Evolutionary conservation across 805 yeast genomes (phyloP), one percentile per base, ranked within the genome.

Genomic region (Komagataella mondaviorum): DNA sequence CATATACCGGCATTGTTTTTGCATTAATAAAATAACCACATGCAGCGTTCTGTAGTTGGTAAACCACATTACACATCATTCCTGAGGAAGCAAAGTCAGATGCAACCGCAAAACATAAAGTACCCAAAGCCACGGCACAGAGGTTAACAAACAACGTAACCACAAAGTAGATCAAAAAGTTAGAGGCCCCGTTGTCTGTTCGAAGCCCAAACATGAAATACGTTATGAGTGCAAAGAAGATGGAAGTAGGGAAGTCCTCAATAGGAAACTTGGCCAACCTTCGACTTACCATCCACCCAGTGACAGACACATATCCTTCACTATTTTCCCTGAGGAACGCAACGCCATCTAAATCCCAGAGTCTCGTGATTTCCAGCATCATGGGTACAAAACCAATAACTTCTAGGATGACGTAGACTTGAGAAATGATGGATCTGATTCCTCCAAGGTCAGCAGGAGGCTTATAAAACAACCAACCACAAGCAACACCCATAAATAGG

Each of bases 11-110:
- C 83, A 85, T 78, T 0, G 77, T 72, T 10, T 72, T 68, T 1
- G 88, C 77, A 61, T 84, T 83, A 24, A 83, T 82, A 58, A 84
- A 85, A 62, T 75, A 85, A 0, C 93, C 93, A 63, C 87, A 81
- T 0, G 85, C 87, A 64, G 80, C 73, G 55, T 83, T 78, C 57
- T 84, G 85, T 22, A 83, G 60, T 44, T 85, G 83, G 59, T 76
- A 80, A 52, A 76, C 70, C 47, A 76, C 55, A 58, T 81, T 82
- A 6, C 75, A 70, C 18, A 76, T 60, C 53, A 81, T 62, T 1
- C 80, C 65, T 3, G 85, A 77, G n/a, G 69, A 64, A 2, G 83
- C 62, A 56, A 79, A 80, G 55, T 78, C 79, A 43, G 77, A 61
- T 2, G 78, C 70, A 12, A 79, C 55, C 0, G 84, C 72, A 50